A percentile compares a stretch with the other conserved stretches of the same genome.
These are phyloP conservation scores for Podochytrium sp. DNA, from an alignment of 192 early-diverging fungal genomes.

Conservation along the genomic window DNA sequence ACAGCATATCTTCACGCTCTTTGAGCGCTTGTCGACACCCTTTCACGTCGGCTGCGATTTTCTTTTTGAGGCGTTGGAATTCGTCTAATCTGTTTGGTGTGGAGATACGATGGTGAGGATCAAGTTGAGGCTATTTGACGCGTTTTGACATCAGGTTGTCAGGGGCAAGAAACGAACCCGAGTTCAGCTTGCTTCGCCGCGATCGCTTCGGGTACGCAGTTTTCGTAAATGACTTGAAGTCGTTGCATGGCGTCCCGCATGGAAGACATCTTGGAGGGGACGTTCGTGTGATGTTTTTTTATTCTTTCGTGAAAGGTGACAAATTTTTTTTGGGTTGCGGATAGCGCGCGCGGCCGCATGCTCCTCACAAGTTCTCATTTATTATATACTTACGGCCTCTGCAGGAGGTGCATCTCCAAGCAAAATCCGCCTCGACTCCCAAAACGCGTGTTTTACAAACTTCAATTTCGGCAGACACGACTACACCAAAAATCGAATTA, in stretches of 20 bases:
- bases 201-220: slow-evolving; percentile 56
- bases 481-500: background rate
- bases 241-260: slow-evolving; percentile 65
- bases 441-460: slow-evolving; percentile 1
- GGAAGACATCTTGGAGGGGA: slow-evolving; percentile 14
- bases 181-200: slow-evolving; percentile 44
- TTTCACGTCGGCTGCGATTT: slow-evolving; percentile 57
- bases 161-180: background rate
- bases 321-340: background rate
- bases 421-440: slow-evolving; percentile 7
- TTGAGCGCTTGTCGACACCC: slow-evolving; percentile 50
- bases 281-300: background rate
- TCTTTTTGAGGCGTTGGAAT: slow-evolving; percentile 56
- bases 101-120: too few species aligned
- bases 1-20: slow-evolving; percentile 54
- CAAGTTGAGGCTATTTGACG: too few species aligned
- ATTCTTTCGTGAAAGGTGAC: background rate
- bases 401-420: background rate
- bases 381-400: background rate
- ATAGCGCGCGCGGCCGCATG: background rate
- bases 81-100: slow-evolving; percentile 47
- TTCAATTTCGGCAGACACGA: background rate
- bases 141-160: background rate
- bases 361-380: background rate
- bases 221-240: slow-evolving; percentile 61